phyloP scores from a whole-genome alignment of 164 flowering plant species.

The Tinospora cordifolia region DNA sequence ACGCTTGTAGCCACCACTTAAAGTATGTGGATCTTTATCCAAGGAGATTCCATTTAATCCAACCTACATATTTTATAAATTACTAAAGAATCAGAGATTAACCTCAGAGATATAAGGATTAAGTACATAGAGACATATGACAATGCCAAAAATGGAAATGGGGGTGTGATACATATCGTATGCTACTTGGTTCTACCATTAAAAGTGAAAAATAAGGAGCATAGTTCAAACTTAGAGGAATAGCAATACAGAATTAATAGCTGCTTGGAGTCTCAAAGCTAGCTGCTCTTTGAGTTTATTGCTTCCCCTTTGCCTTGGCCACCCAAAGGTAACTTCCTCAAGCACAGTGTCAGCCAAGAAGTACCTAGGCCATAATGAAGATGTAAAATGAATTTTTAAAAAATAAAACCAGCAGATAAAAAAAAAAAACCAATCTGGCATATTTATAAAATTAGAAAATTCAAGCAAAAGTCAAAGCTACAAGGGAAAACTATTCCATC shows the following conservation, averaged over 20 bases:
- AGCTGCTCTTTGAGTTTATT: slow-evolving; percentile 58
- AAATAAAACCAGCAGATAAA: not conserved
- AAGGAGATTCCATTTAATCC: slow-evolving; percentile 69
- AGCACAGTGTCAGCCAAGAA: slow-evolving; percentile 78
- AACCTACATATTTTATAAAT: slow-evolving; percentile 41
- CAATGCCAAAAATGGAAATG: not conserved
- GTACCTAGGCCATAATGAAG: slow-evolving; percentile 38
- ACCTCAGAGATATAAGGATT: not conserved
- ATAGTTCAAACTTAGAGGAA: not conserved
- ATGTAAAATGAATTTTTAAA: not conserved
- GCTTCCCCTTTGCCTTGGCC: slow-evolving; percentile 76
- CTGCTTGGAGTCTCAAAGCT: slow-evolving; percentile 62
- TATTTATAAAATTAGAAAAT: too few relatives aligned
- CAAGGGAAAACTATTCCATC: too few relatives aligned
- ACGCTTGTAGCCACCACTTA: slow-evolving; percentile 99
- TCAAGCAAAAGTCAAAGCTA: too few relatives aligned
- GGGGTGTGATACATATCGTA: not conserved
- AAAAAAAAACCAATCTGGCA: too few relatives aligned
- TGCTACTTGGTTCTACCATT: not conserved
- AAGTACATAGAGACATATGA: not conserved
- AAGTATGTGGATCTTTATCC: slow-evolving; percentile 81
- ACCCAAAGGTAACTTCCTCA: slow-evolving; percentile 89
- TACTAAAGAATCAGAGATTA: not conserved
- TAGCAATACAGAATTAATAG: slow-evolving; percentile 61
- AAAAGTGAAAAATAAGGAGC: too few relatives aligned